Percentiles rank a stretch among this genome's conserved stretches.
Conservation (phyloP, 495 filamentous ascomycete genomes). For the Lentithecium fluviatile region DNA sequence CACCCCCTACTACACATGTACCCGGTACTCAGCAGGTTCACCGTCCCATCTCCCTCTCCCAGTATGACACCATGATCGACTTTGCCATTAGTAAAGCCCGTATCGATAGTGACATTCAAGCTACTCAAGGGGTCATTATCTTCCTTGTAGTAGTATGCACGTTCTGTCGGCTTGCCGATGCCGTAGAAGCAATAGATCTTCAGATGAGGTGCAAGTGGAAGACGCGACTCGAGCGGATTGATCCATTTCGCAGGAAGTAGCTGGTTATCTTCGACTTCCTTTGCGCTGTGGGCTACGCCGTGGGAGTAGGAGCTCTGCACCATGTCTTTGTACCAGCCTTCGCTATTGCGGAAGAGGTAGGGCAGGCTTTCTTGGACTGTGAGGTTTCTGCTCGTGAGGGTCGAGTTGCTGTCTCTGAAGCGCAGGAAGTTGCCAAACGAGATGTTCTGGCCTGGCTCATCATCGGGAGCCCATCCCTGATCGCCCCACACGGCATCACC, state of each 20-base stretch:
- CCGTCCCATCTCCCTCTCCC: constrained; percentile 94
- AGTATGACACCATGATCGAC: constrained; percentile 85
- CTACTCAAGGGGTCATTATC: constrained; percentile 63
- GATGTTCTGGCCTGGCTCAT: constrained; percentile 65
- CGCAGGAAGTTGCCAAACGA: constrained; percentile 82
- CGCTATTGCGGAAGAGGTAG: constrained; percentile 73
- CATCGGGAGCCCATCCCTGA: constrained; percentile 83
- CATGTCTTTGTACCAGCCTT: constrained; percentile 79
- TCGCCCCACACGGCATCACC: constrained; percentile 95
- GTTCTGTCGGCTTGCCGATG: constrained; percentile 85
- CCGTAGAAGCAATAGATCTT: constrained; percentile 99
- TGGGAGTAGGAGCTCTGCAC: constrained; percentile 76
- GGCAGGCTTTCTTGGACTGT: constrained; percentile 73
- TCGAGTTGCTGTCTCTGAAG: constrained; percentile 71
- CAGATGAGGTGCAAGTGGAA: constrained; percentile 83
- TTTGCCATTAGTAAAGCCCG: constrained; percentile 60
- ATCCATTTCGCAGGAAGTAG: constrained; percentile 81
- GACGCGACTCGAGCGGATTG: constrained; percentile 87
- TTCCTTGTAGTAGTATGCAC: constrained; percentile 85
- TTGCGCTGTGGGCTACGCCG: constrained; percentile 76
- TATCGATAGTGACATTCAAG: constrained; percentile 90
- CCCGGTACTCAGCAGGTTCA: constrained; percentile 79
- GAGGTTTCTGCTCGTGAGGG: constrained; percentile 63
- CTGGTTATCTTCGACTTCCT: constrained; percentile 86
- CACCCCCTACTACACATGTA: constrained; percentile 98